Conservation (phyloP, 768 basidiomycete genomes). For the Cyclocybe aegerita region DNA sequence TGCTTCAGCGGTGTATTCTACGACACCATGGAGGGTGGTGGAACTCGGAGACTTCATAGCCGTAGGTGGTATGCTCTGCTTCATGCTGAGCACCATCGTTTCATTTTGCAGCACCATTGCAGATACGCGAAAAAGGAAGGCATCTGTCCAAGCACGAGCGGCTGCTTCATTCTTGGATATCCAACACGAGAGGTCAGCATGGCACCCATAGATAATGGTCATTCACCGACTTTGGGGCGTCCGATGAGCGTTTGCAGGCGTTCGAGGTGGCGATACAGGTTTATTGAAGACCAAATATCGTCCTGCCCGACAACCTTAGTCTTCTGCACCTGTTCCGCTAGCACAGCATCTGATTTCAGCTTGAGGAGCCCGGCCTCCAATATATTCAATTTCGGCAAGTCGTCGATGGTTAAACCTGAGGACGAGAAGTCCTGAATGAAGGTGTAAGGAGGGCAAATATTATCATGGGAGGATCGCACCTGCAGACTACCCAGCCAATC, state of each 20-base stretch:
- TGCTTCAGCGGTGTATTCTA: constrained; percentile 7
- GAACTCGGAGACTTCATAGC: constrained; percentile 3
- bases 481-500: too few relatives aligned
- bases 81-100: constrained; percentile 15
- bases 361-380: too few relatives aligned
- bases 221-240: constrained; percentile 3
- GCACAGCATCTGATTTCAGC: too few relatives aligned
- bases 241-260: constrained; percentile 9
- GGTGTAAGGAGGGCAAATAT: too few relatives aligned
- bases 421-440: too few relatives aligned
- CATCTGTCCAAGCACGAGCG: constrained; percentile 18
- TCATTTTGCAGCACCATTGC: constrained; percentile 21
- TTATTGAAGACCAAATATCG: constrained; percentile 13
- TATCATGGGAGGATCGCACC: too few relatives aligned
- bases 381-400: too few relatives aligned
- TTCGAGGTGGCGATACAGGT: constrained; percentile 15
- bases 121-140: constrained; percentile 22
- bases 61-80: constrained; percentile 12
- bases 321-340: background rate
- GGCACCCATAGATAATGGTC: background rate
- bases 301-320: constrained; percentile 4
- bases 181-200: constrained; percentile 7
- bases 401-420: too few relatives aligned
- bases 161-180: constrained; percentile 17
- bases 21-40: background rate